phyloP scores from a whole-genome alignment of 1,284 basidiomycete species.

The Boletus semigastroideus region DNA sequence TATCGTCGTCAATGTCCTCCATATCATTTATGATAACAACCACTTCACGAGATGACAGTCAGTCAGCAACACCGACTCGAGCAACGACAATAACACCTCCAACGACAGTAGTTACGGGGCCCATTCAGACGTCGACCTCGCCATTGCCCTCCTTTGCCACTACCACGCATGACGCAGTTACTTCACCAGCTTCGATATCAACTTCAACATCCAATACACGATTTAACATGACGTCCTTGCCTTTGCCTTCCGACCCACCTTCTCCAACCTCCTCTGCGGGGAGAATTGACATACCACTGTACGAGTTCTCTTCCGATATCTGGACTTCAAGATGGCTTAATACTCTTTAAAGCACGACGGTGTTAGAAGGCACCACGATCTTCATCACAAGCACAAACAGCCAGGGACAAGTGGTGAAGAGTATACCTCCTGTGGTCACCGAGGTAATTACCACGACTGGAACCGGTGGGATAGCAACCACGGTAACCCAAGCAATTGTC shows the following conservation, averaged over 20 bases:
- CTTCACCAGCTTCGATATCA: conserved; percentile 7
- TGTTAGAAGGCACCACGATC: conserved; percentile 46
- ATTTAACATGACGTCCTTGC: conserved; percentile 12
- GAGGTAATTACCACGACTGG: conserved; percentile 53
- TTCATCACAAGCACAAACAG: conserved; percentile 59
- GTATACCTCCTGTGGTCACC: conserved; percentile 57
- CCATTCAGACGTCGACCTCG: conserved; percentile 5
- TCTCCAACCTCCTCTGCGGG: conserved; percentile 18
- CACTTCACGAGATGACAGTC: conserved; percentile 8
- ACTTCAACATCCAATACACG: conserved; percentile 4
- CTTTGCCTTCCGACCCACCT: conserved; percentile 16
- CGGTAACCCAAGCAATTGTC: conserved; percentile 57
- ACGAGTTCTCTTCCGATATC: conserved; percentile 16
- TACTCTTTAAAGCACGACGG: conserved; percentile 47
- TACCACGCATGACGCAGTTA: background rate
- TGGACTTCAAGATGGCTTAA: conserved; percentile 15
- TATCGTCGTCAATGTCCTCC: conserved; percentile 8
- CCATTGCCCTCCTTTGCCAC: conserved; percentile 8
- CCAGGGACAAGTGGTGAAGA: conserved; percentile 48
- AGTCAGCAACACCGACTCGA: conserved; percentile 8
- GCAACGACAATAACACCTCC: conserved; percentile 10
- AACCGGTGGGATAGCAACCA: conserved; percentile 49
- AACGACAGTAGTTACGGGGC: conserved; percentile 6
- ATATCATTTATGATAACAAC: background rate
- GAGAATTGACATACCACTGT: conserved; percentile 23